Base-by-base conservation (phyloP, 2,329 filamentous ascomycete species). In the Sclerotinia glacialis region DNA sequence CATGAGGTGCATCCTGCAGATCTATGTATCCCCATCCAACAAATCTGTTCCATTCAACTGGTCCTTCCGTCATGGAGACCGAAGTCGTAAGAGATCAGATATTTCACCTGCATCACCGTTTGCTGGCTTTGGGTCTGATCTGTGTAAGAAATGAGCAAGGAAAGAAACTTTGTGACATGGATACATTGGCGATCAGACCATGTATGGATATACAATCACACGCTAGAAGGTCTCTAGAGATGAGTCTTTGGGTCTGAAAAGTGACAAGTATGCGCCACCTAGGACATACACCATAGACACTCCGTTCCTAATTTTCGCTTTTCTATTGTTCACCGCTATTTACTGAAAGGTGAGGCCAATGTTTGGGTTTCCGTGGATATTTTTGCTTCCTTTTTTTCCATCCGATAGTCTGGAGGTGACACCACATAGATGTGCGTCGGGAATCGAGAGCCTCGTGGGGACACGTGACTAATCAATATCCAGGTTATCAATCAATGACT, bases 321-420 rank as follows among this genome's bases (percentile, higher is more conserved):
- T 59, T 52, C 50, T 61, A 52, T 52, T 46, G 47, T 59, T 73
- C 72, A 74, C 72, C 72, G 72, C 72, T 71, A 70, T 72, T 72
- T 72, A 68, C 65, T 52, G 31, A 44, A 52, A 52, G 21, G 46
- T 61, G 49, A 42, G 37, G 31, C 55, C 64, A 53, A 53, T 40
- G 46, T 61, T 53, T 21, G 21, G 26, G 31, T 52, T 67, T 37
- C 34, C 42, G 31, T 42, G 46, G 21, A 50, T 52, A 50, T 52
- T 44, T 52, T 58, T 31, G 40, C 21, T 66, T 31, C 21, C 52
- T 3, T 55, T 26, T 61, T 26, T 61, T 53, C 42, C 42, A 58
- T 67, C 64, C 61, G 44, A 55, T 61, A 65, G 52, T 54, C 62
- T 65, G 49, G 49, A 62, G 42, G 68, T 68, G 68, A 69, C 69